Evolutionary conservation across 306 rosid genomes (phyloP).

Genomic region (Rosa lucieae): DNA sequence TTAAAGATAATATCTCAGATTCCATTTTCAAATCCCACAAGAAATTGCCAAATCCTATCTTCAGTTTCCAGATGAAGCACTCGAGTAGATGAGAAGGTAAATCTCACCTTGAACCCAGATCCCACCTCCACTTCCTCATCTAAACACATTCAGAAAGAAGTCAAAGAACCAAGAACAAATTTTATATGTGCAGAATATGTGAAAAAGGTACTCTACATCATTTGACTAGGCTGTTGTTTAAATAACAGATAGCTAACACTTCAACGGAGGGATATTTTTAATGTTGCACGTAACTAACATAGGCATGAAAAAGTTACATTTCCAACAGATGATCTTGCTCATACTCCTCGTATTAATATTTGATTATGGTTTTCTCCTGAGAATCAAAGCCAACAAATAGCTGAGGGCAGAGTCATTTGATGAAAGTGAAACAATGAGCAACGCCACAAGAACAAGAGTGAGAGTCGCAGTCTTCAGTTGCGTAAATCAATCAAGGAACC

Average conservation of each 20-base stretch:
- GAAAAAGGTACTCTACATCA: background rate
- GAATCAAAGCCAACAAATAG: slow-evolving; percentile 59
- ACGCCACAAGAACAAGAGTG: slow-evolving; percentile 75
- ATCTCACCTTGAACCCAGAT: background rate
- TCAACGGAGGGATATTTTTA: background rate
- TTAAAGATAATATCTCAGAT: too few species aligned
- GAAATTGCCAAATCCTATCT: too few species aligned
- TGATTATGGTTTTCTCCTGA: slow-evolving; percentile 46
- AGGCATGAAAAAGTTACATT: background rate
- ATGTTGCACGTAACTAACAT: background rate
- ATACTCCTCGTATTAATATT: background rate
- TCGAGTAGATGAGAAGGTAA: background rate
- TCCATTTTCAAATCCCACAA: too few species aligned
- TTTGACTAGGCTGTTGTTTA: background rate
- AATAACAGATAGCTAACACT: background rate
- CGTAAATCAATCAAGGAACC: slow-evolving; percentile 18
- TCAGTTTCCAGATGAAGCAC: background rate
- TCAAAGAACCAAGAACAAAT: background rate
- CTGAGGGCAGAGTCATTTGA: slow-evolving; percentile 73
- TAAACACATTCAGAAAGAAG: background rate
- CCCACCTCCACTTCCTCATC: background rate
- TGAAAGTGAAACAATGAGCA: slow-evolving; percentile 72
- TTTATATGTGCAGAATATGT: background rate
- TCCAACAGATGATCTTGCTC: background rate
- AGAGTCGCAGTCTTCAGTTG: slow-evolving; percentile 83